These are phyloP conservation scores for Chalciporus piperatus DNA, from an alignment of 768 basidiomycete species.

Conservation along the genomic window DNA sequence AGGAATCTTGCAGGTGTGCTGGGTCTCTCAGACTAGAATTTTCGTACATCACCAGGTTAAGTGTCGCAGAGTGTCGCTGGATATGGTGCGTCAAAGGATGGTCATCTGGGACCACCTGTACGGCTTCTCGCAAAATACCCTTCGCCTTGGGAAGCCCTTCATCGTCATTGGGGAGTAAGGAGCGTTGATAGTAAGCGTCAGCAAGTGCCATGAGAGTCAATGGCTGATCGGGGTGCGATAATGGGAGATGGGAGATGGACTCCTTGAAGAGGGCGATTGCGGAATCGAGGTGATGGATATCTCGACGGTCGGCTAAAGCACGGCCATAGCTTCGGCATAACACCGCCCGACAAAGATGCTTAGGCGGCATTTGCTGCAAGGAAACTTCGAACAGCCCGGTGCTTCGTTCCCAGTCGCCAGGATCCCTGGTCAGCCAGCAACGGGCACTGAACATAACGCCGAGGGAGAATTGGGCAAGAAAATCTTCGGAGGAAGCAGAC, in stretches of 20 bases:
- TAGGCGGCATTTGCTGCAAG: constrained; percentile 9
- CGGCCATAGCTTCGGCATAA: constrained; percentile 13
- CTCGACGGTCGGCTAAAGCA: neutral
- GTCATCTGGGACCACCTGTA: too few relatives aligned
- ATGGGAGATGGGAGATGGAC: constrained; percentile 7
- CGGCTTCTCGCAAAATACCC: too few relatives aligned
- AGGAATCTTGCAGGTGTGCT: constrained; percentile 9
- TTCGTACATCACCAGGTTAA: too few relatives aligned
- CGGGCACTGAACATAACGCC: constrained; percentile 15
- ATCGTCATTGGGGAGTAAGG: neutral
- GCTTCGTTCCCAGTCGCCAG: constrained; percentile 15
- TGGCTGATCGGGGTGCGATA: constrained; percentile 10
- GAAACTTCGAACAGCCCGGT: constrained; percentile 10
- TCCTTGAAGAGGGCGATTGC: constrained; percentile 4
- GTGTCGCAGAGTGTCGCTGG: too few relatives aligned
- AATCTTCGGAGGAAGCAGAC: constrained; percentile 6
- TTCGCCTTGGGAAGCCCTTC: too few relatives aligned
- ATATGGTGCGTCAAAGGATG: too few relatives aligned
- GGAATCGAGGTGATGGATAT: neutral
- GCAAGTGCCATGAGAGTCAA: neutral
- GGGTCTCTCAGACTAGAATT: neutral
- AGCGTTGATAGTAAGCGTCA: constrained; percentile 3
- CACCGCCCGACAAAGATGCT: constrained; percentile 1
- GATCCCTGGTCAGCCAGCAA: neutral
- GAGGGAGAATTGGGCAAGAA: constrained; percentile 1